phyloP scores from a whole-genome alignment of 176 grass and related monocot species.

The Cenchrus fungigraminus region DNA sequence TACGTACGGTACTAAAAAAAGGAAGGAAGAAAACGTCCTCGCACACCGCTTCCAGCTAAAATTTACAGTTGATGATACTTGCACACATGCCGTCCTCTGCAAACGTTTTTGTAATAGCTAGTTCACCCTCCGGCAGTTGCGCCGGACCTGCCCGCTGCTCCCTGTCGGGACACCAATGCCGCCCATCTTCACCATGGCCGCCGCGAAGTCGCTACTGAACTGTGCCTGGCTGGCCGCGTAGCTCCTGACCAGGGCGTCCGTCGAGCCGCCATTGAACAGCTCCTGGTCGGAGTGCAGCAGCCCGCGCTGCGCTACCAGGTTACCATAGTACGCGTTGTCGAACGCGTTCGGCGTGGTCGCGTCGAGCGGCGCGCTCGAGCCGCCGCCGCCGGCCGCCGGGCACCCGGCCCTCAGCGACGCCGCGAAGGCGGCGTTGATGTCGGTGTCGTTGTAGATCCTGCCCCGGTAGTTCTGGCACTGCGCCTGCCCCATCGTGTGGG shows the following conservation, averaged over 20 bases:
- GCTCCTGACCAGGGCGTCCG: constrained; percentile 40
- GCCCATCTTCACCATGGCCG: constrained; percentile 57
- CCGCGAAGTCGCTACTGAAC: constrained; percentile 49
- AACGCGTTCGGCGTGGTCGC: constrained; percentile 43
- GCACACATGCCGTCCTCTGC: background rate
- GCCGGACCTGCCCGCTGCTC: constrained; percentile 44
- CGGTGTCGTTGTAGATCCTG: constrained; percentile 70
- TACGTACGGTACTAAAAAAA: background rate
- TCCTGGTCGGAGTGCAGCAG: constrained; percentile 60
- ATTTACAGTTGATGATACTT: background rate
- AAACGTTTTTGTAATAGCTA: background rate
- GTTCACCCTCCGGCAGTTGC: constrained; percentile 49
- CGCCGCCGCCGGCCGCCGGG: constrained; percentile 41
- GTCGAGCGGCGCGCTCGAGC: constrained; percentile 50
- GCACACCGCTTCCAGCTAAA: background rate
- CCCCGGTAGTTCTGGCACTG: constrained; percentile 52
- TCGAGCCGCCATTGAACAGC: constrained; percentile 52
- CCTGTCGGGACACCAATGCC: constrained; percentile 42
- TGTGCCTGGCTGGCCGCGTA: constrained; percentile 32
- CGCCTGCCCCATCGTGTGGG: constrained; percentile 58
- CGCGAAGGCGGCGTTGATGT: constrained; percentile 62
- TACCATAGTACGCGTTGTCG: constrained; percentile 53
- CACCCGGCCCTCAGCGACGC: constrained; percentile 52
- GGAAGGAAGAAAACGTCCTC: background rate
- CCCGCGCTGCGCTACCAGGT: constrained; percentile 48